phyloP scores from a whole-genome alignment of 352 stramenopile genomes.

The Pythium dissotocum region DNA sequence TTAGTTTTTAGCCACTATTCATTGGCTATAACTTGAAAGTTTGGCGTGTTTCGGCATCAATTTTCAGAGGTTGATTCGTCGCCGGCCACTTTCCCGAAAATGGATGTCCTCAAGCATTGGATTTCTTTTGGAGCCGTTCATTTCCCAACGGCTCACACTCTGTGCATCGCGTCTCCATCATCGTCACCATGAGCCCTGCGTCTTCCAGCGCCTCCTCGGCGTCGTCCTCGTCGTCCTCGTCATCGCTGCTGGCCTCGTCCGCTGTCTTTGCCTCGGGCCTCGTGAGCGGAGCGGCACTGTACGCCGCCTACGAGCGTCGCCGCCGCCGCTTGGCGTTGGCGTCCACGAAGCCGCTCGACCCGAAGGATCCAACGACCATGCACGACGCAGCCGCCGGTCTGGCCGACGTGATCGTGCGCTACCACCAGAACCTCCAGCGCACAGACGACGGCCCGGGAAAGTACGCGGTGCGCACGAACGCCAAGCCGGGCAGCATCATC shows the following conservation, averaged over 20 bases:
- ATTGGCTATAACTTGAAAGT: background rate
- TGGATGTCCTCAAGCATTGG: background rate
- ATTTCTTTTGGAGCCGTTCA: background rate
- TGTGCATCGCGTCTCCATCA: background rate
- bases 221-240: conserved; percentile 1
- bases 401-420: conserved; percentile 60
- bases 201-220: conserved; percentile 6
- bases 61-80: conserved; percentile 3
- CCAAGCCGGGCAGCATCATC: conserved; percentile 49
- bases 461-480: conserved; percentile 44
- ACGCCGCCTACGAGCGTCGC: conserved; percentile 40
- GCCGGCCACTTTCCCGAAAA: background rate
- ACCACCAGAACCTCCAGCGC: conserved; percentile 56
- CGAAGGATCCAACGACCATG: conserved; percentile 44
- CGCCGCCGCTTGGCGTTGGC: conserved; percentile 32
- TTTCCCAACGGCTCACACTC: background rate
- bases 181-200: background rate
- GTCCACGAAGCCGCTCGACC: conserved; percentile 41
- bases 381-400: conserved; percentile 42
- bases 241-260: conserved; percentile 27
- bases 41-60: background rate
- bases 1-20: background rate
- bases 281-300: conserved; percentile 39
- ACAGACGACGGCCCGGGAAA: conserved; percentile 36
- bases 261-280: conserved; percentile 46